A percentile compares a stretch with the other conserved stretches of the same genome.
phyloP scores from a whole-genome alignment of 73 alveolate genomes.

The Paramecium pentaurelia region DNA sequence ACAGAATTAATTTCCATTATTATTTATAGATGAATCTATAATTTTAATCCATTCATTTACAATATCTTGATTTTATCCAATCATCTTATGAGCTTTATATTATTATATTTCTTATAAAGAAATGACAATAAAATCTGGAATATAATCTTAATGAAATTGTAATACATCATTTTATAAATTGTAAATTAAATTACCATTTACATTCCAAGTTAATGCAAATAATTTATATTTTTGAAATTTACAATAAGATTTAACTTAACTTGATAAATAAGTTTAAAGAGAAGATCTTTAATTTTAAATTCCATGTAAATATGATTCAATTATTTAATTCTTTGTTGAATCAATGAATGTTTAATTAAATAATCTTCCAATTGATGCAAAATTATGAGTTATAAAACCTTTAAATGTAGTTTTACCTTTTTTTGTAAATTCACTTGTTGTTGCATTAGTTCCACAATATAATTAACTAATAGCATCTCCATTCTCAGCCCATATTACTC shows the following conservation, averaged over 20 bases:
- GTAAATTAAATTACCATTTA: not conserved
- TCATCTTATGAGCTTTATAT: conserved; percentile 21
- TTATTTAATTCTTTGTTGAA: not conserved
- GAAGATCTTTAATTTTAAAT: not conserved
- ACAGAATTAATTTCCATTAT: conserved; percentile 58
- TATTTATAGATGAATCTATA: not conserved
- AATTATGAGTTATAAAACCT: conserved; percentile 17
- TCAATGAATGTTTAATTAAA: conserved; percentile 17
- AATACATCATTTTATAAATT: not conserved
- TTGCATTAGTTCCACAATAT: conserved; percentile 94
- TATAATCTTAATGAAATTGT: not conserved
- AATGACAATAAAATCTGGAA: conserved; percentile 22
- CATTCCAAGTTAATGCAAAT: conserved; percentile 30
- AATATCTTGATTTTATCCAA: not conserved
- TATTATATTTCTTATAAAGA: conserved; percentile 45
- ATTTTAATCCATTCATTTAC: not conserved
- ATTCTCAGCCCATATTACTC: conserved; percentile 89
- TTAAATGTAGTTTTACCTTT: conserved; percentile 82
- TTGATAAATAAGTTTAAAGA: not conserved
- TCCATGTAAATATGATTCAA: not conserved
- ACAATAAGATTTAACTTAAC: not conserved
- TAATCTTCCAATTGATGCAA: conserved; percentile 42
- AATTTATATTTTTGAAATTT: not conserved
- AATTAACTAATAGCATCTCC: conserved; percentile 90
- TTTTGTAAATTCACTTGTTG: conserved; percentile 90